Conservation (phyloP, 2,329 filamentous ascomycete species). For the Botrytis fragariae region DNA sequence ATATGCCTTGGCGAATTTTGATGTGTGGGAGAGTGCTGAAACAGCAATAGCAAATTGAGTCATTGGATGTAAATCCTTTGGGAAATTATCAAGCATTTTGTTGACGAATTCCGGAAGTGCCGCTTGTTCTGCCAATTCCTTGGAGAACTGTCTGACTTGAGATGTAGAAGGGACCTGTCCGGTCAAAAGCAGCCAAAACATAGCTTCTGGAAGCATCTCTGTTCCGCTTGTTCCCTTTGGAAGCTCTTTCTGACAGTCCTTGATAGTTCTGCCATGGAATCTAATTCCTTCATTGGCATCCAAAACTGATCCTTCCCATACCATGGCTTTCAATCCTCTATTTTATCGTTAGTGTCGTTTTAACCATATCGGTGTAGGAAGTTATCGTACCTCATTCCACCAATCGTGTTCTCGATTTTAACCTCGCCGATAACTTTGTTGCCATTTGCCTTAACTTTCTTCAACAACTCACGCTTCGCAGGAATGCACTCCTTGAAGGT, state of each 20-base stretch:
- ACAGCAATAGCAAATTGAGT: slow-evolving; percentile 96
- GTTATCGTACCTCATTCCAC: slow-evolving; percentile 74
- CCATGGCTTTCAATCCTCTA: slow-evolving; percentile 89
- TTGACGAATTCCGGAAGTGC: slow-evolving; percentile 78
- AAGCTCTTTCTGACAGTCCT: slow-evolving; percentile 91
- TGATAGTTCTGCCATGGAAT: slow-evolving; percentile 97
- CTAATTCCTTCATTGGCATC: slow-evolving; percentile 97
- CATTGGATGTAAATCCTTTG: slow-evolving; percentile 92
- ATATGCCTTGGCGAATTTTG: slow-evolving; percentile 90
- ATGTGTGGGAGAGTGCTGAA: slow-evolving; percentile 92
- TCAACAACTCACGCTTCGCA: slow-evolving; percentile 87
- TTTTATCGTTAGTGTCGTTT: slow-evolving; percentile 25
- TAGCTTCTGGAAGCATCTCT: slow-evolving; percentile 97
- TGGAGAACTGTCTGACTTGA: slow-evolving; percentile 80
- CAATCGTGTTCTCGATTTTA: slow-evolving; percentile 90
- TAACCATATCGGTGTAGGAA: not conserved
- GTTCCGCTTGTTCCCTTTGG: slow-evolving; percentile 90
- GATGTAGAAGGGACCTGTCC: slow-evolving; percentile 81
- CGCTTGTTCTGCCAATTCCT: slow-evolving; percentile 83
- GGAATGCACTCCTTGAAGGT: slow-evolving; percentile 83
- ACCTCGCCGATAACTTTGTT: slow-evolving; percentile 85
- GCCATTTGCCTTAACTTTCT: slow-evolving; percentile 84
- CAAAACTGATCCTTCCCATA: slow-evolving; percentile 97
- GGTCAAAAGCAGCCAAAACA: slow-evolving; percentile 98
- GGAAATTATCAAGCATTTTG: slow-evolving; percentile 87